Base-by-base conservation (phyloP, 305 asterid genomes). In the Withania somnifera region DNA sequence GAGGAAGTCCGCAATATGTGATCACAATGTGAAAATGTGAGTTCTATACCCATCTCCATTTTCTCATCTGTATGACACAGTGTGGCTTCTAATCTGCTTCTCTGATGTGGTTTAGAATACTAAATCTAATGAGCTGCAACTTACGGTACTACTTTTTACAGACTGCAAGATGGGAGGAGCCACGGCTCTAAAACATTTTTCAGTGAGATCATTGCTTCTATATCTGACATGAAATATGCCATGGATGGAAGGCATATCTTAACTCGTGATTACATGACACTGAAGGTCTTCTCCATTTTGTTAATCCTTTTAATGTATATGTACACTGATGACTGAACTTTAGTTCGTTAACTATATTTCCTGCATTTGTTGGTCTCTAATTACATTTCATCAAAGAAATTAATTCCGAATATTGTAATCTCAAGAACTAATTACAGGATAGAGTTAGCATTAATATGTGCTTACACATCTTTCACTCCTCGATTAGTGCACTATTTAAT, bases 1-100 rank as follows among this genome's bases (percentile, higher is more conserved):
- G 97, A 92, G 98, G 83, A 88, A 89, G 85, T 95, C 98, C 20
- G 98, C 98, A 52, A 82, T 92, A 22, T 95, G 98, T 86, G 98
- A 95, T 89, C 84, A 83, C 68, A 83, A 78, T 82, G 91, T 97
- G 68, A 89, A 79, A 79, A 90, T 93, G 98, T 95, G 85, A 91
- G 97, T 68, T 73, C 81, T 42, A 73, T 64, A 75, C 82, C 77
- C 82, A 36, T 60, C 9, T 30, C 42, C 20, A 47, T 47, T 73
- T 47, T 84, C 53, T 19, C 52, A 3, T 79, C 71, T 53, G 15
- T 32, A 40, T 68, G 45, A 56, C 26, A 7, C 60, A 15, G 7
- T 26, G 10, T 6, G 6, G 4, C 60, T 73, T 47, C 60, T 73
- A 47, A 26, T 45, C 57, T 73, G 42, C 42, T 45, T 47, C 79